A percentile compares a stretch with the other conserved stretches of the same genome.
phyloP scores from a whole-genome alignment of 441 rosid species.

The Theobroma grandiflorum region DNA sequence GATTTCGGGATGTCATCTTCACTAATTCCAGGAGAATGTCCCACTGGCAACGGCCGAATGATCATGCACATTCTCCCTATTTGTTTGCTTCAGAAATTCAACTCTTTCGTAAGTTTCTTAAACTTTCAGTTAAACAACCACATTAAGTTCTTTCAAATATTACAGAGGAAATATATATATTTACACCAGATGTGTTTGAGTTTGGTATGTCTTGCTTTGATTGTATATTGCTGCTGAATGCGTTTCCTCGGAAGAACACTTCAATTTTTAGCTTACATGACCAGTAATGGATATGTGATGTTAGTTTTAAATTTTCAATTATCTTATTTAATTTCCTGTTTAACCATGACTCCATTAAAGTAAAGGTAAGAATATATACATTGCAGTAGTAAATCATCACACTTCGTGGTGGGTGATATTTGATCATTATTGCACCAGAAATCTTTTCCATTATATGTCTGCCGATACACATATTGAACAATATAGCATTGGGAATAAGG shows the following conservation, averaged over 20 bases:
- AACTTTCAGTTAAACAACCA: neutral
- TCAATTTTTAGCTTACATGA: neutral
- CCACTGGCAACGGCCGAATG: no score
- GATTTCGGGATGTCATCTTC: neutral
- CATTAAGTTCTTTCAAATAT: neutral
- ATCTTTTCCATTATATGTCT: neutral
- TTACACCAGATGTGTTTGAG: neutral
- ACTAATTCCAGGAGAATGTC: neutral
- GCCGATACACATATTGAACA: neutral
- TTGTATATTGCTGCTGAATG: neutral
- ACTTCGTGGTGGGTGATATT: neutral
- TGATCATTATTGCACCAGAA: slow-evolving; percentile 5
- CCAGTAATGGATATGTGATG: no score
- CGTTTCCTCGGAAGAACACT: neutral
- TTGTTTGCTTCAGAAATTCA: neutral
- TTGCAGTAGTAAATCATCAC: neutral
- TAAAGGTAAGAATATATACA: neutral
- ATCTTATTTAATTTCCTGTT: neutral
- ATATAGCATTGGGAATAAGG: neutral
- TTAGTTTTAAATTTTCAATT: no score
- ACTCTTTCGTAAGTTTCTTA: neutral
- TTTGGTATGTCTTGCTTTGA: neutral
- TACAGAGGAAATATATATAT: neutral
- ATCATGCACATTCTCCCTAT: neutral
- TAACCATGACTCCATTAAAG: neutral